Base-by-base conservation (phyloP, 192 early-diverging fungal species). In the Entomortierella lignicola region DNA sequence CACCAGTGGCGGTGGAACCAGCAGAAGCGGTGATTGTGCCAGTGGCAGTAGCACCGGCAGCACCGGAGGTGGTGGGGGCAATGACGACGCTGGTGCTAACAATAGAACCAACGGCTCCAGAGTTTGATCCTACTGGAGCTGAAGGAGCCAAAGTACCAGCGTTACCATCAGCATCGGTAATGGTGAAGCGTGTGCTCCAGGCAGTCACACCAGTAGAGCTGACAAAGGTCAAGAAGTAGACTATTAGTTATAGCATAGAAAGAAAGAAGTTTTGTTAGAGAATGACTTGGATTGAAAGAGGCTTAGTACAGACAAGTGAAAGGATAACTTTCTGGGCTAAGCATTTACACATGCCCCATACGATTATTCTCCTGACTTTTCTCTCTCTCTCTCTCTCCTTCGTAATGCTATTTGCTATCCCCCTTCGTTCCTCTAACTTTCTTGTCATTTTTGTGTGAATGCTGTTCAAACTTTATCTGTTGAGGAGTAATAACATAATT, bases 111-210 rank as follows among this genome's bases (percentile, higher is more conserved):
- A 43, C 66, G n/a, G 48, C 72, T 26, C 72, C 72, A 65, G 72
- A 60, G 72, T 77, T 77, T 21, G 39, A 26, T 34, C 43, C 55
- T 10, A 34, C 17, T 15, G 32, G 20, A 15, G 51, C 54, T 8
- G 65, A 60, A 66, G 72, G 72, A 23, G 48, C 54, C 39, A 77
- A 63, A 41, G 72, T 77, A 15, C 54, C 65, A 0, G 59, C 0
- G 47, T 68, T 64, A 26, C 68, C 63, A 17, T 7, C 1, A 29
- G 48, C 44, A 23, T 79, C 75, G 8, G 75, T 79, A 62, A 79
- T 65, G 41, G 75, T 79, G 75, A 79, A 79, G 34, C 75, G 75
- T 18, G 75, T 79, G 51, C 61, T 42, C 62, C 67, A 79, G 29
- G 37, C 59, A 10, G 47, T 39, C 43, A 8, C 31, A 13, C 32